Evolutionary conservation across 345 rosid species (phyloP).

Genomic region (Sisymbrium altissimum): DNA sequence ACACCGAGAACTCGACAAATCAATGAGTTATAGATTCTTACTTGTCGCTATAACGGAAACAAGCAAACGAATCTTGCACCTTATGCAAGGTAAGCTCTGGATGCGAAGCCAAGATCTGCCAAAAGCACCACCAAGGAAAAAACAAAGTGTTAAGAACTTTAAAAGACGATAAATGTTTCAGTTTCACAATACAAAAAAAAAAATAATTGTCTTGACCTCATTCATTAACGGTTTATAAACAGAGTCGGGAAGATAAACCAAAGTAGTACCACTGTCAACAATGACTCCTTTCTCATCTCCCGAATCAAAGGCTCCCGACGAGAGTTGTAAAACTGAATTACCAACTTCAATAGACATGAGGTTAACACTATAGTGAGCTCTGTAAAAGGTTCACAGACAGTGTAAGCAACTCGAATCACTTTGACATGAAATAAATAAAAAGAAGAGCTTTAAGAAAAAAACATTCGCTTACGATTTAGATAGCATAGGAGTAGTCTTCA

Average conservation of each 20-base stretch:
- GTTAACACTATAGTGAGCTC: slow-evolving; percentile 81
- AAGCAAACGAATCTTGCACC: slow-evolving; percentile 59
- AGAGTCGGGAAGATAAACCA: slow-evolving; percentile 70
- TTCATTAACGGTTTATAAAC: slow-evolving; percentile 53
- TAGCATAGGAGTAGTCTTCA: slow-evolving; percentile 73
- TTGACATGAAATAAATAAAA: neutral
- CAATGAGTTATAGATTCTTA: slow-evolving; percentile 38
- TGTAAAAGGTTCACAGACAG: slow-evolving; percentile 27
- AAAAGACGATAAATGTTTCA: neutral
- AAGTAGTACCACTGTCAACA: slow-evolving; percentile 91
- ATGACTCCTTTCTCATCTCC: slow-evolving; percentile 63
- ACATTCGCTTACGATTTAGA: slow-evolving; percentile 58
- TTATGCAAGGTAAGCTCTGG: slow-evolving; percentile 49
- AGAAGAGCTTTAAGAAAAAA: slow-evolving; percentile 2
- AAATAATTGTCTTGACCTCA: slow-evolving; percentile 37
- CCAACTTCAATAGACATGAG: slow-evolving; percentile 73
- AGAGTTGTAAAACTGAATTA: slow-evolving; percentile 43
- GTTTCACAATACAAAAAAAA: neutral
- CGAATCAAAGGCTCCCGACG: slow-evolving; percentile 47
- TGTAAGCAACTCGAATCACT: neutral
- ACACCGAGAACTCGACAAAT: neutral
- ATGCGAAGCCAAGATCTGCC: slow-evolving; percentile 51
- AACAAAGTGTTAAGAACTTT: neutral
- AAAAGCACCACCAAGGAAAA: neutral
- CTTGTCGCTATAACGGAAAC: slow-evolving; percentile 55